A percentile compares a stretch with the other conserved stretches of the same genome.
Conservation (phyloP, 495 filamentous ascomycete genomes). For the Penicillium goetzii region DNA sequence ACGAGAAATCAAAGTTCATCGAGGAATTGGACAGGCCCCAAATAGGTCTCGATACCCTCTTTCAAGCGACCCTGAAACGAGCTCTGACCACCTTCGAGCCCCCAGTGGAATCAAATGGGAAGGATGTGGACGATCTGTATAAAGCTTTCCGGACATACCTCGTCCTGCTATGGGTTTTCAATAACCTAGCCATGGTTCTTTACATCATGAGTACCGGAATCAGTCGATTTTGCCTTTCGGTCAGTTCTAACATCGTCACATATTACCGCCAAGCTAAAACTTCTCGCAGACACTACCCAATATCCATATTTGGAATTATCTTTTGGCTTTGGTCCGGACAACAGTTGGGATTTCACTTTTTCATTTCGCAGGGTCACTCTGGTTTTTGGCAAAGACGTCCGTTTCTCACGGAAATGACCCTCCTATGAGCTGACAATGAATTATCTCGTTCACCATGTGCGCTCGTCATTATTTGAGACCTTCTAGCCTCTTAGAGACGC, state of each 20-base stretch:
- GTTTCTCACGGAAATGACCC: constrained; percentile 20
- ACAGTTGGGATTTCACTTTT: constrained; percentile 32
- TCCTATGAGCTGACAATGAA: background rate
- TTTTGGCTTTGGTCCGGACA: constrained; percentile 24
- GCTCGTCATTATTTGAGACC: no score
- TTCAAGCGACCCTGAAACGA: constrained; percentile 94
- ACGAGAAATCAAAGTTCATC: constrained; percentile 77
- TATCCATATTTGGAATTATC: constrained; percentile 27
- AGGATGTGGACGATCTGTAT: constrained; percentile 91
- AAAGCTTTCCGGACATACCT: constrained; percentile 94
- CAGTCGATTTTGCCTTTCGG: constrained; percentile 73
- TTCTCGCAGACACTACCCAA: constrained; percentile 21
- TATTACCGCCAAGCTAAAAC: background rate
- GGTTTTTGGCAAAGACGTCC: constrained; percentile 26
- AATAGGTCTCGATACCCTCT: constrained; percentile 93
- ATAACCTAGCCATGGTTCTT: constrained; percentile 79
- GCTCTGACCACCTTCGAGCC: constrained; percentile 75
- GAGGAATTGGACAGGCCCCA: constrained; percentile 94
- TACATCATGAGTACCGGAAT: constrained; percentile 81
- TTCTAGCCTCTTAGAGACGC: no score
- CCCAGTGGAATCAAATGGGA: constrained; percentile 67
- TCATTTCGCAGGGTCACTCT: constrained; percentile 28
- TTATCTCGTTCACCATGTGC: no score
- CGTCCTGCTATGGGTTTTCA: constrained; percentile 87
- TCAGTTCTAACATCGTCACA: constrained; percentile 50